Evolutionary conservation across 2,329 filamentous ascomycete genomes (phyloP).

Genomic region (Talaromyces atroroseus): DNA sequence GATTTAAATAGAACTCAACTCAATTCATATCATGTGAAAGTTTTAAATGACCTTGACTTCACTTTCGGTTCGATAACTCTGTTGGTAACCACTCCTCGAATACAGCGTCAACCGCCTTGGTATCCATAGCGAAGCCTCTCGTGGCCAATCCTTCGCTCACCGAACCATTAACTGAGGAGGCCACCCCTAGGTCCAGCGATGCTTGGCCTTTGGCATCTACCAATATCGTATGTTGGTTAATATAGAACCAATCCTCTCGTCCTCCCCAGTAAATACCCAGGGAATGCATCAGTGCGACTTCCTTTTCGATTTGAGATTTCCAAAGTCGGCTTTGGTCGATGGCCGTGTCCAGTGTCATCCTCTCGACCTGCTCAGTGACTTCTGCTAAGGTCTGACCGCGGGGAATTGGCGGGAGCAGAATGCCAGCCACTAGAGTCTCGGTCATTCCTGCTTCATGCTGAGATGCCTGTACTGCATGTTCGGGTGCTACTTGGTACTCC

Average conservation of each 20-base stretch:
- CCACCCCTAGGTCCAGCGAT: background rate
- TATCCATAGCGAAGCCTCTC: background rate
- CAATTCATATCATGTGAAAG: too few relatives aligned
- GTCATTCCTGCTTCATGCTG: background rate
- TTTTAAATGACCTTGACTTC: background rate
- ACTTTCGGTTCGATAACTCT: background rate
- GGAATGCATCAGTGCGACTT: background rate
- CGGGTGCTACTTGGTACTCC: background rate
- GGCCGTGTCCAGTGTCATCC: background rate
- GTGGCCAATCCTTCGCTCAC: background rate
- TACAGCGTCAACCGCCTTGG: background rate
- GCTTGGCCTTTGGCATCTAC: constrained; percentile 1
- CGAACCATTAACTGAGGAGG: background rate
- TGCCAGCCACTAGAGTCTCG: constrained; percentile 1
- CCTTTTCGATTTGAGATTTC: constrained; percentile 5
- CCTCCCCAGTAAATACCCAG: background rate
- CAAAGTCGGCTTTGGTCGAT: background rate
- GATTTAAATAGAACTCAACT: too few relatives aligned
- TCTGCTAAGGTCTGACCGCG: background rate
- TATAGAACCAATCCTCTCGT: background rate
- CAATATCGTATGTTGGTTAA: constrained; percentile 5
- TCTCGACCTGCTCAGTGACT: background rate
- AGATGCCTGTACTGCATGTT: background rate
- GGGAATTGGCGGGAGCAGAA: background rate
- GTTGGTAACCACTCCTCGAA: constrained; percentile 1